These are phyloP conservation scores for Pyronema omphalodes DNA, from an alignment of 495 filamentous ascomycete genomes.

Conservation along the genomic window DNA sequence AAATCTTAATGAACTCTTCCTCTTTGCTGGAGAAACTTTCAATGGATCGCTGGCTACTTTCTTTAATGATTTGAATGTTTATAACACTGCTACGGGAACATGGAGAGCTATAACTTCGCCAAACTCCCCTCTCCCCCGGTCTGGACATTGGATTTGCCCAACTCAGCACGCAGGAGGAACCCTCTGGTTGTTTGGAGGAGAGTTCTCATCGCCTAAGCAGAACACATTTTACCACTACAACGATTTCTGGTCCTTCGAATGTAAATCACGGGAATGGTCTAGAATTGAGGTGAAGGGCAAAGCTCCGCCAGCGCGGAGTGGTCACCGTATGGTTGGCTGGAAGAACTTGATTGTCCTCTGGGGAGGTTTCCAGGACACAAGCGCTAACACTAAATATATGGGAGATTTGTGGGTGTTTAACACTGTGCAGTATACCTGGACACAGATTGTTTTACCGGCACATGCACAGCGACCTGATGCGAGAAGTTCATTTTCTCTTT, in stretches of 20 bases:
- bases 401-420: slow-evolving; percentile 47
- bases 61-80: slow-evolving; percentile 64
- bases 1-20: slow-evolving; percentile 71
- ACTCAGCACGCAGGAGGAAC: slow-evolving; percentile 72
- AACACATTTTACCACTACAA: slow-evolving; percentile 99
- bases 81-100: slow-evolving; percentile 66
- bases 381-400: slow-evolving; percentile 80
- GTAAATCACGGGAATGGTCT: slow-evolving; percentile 68
- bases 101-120: slow-evolving; percentile 80
- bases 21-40: slow-evolving; percentile 70
- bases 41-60: slow-evolving; percentile 45
- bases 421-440: slow-evolving; percentile 26
- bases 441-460: slow-evolving; percentile 34
- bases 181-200: slow-evolving; percentile 80
- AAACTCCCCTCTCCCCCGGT: slow-evolving; percentile 78
- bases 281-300: slow-evolving; percentile 64
- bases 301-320: slow-evolving; percentile 71
- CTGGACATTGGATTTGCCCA: slow-evolving; percentile 51
- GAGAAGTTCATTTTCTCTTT: slow-evolving; percentile 70
- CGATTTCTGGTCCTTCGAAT: slow-evolving; percentile 88
- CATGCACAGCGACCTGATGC: slow-evolving; percentile 75
- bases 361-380: slow-evolving; percentile 89
- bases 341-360: slow-evolving; percentile 66
- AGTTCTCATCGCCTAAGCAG: slow-evolving; percentile 68
- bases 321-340: slow-evolving; percentile 87